These are phyloP conservation scores for Populus ilicifolia DNA, from an alignment of 345 rosid genomes.

Conservation along the genomic window DNA sequence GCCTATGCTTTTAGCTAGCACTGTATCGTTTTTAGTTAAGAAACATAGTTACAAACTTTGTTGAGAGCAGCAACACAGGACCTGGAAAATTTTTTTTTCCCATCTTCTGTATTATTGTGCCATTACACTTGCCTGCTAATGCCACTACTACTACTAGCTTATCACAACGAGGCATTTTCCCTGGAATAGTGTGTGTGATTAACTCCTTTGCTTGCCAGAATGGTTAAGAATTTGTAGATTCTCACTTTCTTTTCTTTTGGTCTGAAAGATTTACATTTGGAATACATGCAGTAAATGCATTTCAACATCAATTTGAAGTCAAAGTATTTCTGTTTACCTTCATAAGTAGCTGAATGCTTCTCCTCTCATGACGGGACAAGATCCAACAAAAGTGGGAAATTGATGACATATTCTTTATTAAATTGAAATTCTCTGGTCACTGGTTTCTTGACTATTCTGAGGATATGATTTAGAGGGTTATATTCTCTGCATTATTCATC, in stretches of 20 bases:
- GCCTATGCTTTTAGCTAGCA: not conserved
- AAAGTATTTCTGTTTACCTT: not conserved
- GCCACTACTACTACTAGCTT: not conserved
- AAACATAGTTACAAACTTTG: not conserved
- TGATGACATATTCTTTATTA: constrained; percentile 12
- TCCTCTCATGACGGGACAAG: constrained; percentile 42
- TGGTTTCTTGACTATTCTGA: constrained; percentile 45
- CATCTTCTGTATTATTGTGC: not conserved
- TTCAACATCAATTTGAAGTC: not conserved
- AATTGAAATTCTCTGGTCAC: not conserved
- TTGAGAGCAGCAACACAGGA: not conserved
- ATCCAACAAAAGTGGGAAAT: constrained; percentile 49
- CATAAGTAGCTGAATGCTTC: constrained; percentile 2
- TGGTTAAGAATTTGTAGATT: not conserved
- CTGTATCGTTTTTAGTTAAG: not conserved
- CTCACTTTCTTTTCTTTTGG: not conserved
- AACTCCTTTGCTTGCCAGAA: not conserved
- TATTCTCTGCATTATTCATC: constrained; percentile 60
- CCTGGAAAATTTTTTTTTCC: not conserved
- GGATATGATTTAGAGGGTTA: constrained; percentile 83
- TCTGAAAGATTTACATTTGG: not conserved
- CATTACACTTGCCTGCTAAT: too few species aligned
- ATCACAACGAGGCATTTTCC: not conserved
- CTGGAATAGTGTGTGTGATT: not conserved
- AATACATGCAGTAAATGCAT: not conserved